Evolutionary conservation across 495 filamentous ascomycete species (phyloP).

Genomic region (Annulohypoxylon moriforme): DNA sequence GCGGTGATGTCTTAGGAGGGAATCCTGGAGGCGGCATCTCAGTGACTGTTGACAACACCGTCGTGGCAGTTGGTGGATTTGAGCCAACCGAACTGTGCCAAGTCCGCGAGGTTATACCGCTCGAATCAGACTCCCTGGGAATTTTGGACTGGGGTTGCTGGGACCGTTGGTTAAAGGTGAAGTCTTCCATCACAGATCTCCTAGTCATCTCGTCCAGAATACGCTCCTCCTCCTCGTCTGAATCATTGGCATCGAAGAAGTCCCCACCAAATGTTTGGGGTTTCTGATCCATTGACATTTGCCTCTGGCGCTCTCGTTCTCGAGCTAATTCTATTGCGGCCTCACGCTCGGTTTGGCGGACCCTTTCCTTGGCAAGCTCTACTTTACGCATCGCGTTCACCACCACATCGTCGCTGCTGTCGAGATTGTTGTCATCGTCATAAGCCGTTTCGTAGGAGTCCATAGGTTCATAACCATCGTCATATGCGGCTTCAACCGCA

Average conservation of each 20-base stretch:
- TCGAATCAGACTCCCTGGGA: conserved; percentile 90
- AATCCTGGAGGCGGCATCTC: conserved; percentile 65
- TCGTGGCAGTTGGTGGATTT: conserved; percentile 78
- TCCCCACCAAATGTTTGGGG: conserved; percentile 46
- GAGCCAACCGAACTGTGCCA: conserved; percentile 90
- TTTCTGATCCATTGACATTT: conserved; percentile 47
- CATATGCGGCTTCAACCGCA: conserved; percentile 95
- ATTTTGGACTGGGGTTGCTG: conserved; percentile 65
- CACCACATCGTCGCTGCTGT: conserved; percentile 60
- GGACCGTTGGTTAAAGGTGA: conserved; percentile 67
- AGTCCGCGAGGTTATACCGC: conserved; percentile 81
- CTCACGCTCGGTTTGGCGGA: conserved; percentile 82
- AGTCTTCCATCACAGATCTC: conserved; percentile 88
- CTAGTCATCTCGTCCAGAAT: conserved; percentile 92
- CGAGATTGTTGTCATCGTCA: conserved; percentile 46
- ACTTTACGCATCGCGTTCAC: conserved; percentile 74
- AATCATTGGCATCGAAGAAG: conserved; percentile 75
- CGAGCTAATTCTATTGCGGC: conserved; percentile 70
- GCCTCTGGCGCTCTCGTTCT: conserved; percentile 60
- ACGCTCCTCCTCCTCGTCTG: conserved; percentile 93
- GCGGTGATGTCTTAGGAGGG: conserved; percentile 45
- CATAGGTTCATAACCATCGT: conserved; percentile 88
- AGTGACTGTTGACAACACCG: conserved; percentile 78
- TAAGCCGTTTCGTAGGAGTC: conserved; percentile 55
- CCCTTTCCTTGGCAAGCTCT: conserved; percentile 80